phyloP scores from a whole-genome alignment of 2,329 filamentous ascomycete genomes.

The Metarhizium robertsii region DNA sequence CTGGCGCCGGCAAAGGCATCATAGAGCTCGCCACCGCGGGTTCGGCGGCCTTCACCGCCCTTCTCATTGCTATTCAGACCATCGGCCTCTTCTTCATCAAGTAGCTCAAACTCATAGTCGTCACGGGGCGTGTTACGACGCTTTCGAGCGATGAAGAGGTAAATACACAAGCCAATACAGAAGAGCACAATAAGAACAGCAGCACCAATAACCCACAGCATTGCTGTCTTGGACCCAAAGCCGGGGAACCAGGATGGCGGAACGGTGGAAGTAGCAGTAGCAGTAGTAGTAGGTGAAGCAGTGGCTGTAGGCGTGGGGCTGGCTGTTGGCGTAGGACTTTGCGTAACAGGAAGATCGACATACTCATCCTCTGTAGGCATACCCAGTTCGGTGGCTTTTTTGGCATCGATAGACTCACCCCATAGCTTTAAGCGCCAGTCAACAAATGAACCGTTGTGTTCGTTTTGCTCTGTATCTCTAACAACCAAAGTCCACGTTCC shows the following conservation, averaged over 20 bases:
- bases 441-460: slow-evolving; percentile 65
- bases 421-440: slow-evolving; percentile 94
- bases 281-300: slow-evolving; percentile 19
- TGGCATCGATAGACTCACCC: slow-evolving; percentile 75
- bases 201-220: slow-evolving; percentile 88
- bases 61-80: slow-evolving; percentile 40
- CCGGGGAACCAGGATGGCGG: slow-evolving; percentile 71
- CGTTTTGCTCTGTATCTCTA: slow-evolving; percentile 74
- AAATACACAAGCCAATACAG: slow-evolving; percentile 69
- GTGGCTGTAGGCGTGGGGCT: neutral
- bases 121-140: slow-evolving; percentile 66
- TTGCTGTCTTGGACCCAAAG: slow-evolving; percentile 78
- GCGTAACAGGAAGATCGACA: slow-evolving; percentile 62
- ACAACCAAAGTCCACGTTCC: slow-evolving; percentile 89
- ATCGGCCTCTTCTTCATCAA: slow-evolving; percentile 70
- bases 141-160: slow-evolving; percentile 71
- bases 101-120: slow-evolving; percentile 88
- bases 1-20: slow-evolving; percentile 91
- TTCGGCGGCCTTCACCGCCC: slow-evolving; percentile 36
- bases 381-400: slow-evolving; percentile 64
- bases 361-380: slow-evolving; percentile 79
- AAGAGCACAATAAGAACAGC: slow-evolving; percentile 78
- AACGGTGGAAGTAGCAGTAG: slow-evolving; percentile 15
- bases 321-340: slow-evolving; percentile 25
- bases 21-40: slow-evolving; percentile 80